Conservation (phyloP, 306 rosid species). For the Lathyrus aphaca region DNA sequence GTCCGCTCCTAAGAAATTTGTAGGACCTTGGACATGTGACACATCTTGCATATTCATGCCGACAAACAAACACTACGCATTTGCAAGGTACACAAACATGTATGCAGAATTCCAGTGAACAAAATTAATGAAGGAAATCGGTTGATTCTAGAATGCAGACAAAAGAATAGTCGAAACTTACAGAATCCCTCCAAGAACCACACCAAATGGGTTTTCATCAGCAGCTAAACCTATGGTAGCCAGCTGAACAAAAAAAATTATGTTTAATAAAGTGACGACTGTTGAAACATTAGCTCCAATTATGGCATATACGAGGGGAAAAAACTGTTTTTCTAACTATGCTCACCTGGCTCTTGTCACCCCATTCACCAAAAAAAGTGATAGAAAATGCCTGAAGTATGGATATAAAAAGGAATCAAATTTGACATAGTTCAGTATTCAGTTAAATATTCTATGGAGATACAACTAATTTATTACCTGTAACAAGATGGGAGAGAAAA, state of each 20-base stretch:
- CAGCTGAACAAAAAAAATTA: constrained; percentile 57
- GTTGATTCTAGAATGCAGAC: constrained; percentile 4
- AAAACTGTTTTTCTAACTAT: constrained; percentile 1
- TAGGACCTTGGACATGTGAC: constrained; percentile 5
- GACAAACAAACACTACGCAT: constrained; percentile 16
- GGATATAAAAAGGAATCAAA: constrained; percentile 35
- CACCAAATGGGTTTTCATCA: constrained; percentile 89
- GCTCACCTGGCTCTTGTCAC: constrained; percentile 96
- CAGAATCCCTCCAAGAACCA: constrained; percentile 95
- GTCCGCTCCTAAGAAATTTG: constrained; percentile 25
- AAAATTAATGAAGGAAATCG: constrained; percentile 9
- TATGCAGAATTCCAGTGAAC: constrained; percentile 18
- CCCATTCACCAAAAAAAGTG: constrained; percentile 98
- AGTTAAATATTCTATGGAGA: constrained; percentile 15
- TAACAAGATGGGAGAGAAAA: constrained; percentile 77
- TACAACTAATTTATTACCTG: constrained; percentile 56
- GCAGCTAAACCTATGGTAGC: constrained; percentile 98
- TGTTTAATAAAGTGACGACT: constrained; percentile 27
- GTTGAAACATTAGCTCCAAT: constrained; percentile 30
- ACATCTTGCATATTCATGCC: constrained; percentile 24
- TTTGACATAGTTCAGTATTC: constrained; percentile 18
- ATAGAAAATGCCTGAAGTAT: constrained; percentile 84
- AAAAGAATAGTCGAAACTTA: constrained; percentile 47
- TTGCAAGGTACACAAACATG: constrained; percentile 13
- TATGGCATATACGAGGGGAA: constrained; percentile 8